Conservation (phyloP, 805 yeast species). For the Starmerella scarabaei region DNA sequence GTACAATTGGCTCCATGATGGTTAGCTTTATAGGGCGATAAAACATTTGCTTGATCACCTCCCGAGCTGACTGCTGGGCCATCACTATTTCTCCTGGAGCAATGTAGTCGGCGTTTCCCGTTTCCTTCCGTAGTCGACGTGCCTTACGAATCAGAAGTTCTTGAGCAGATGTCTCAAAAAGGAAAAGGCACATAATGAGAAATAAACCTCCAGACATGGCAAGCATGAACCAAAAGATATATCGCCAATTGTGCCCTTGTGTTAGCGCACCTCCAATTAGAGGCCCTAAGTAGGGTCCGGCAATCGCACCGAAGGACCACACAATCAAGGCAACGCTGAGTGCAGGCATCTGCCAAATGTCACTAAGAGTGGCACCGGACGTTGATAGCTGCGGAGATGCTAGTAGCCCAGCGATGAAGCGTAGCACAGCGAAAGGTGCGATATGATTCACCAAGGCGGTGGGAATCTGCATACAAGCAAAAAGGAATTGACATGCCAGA, state of each 20-base stretch:
- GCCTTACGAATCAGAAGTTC: constrained; percentile 40
- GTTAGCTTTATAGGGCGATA: constrained; percentile 35
- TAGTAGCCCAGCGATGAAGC: constrained; percentile 44
- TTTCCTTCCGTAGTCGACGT: constrained; percentile 33
- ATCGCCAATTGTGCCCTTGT: constrained; percentile 38
- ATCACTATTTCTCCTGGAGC: constrained; percentile 16
- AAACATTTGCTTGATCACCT: constrained; percentile 15
- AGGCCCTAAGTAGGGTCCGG: constrained; percentile 47
- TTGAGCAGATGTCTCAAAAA: constrained; percentile 39
- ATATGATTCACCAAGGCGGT: constrained; percentile 40
- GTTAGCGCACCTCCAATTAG: constrained; percentile 41
- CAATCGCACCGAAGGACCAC: constrained; percentile 43
- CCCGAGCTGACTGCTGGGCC: not conserved
- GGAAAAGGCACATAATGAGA: constrained; percentile 29
- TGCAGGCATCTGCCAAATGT: constrained; percentile 33
- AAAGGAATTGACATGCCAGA: constrained; percentile 35
- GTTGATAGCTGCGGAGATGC: constrained; percentile 46
- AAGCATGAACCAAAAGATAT: constrained; percentile 41
- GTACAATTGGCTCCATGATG: constrained; percentile 42
- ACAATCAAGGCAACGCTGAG: constrained; percentile 37
- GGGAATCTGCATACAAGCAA: constrained; percentile 43
- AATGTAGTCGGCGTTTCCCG: constrained; percentile 22
- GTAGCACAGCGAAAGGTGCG: constrained; percentile 37
- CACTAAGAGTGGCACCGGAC: constrained; percentile 47
- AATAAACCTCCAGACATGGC: constrained; percentile 31